Evolutionary conservation across 768 basidiomycete species (phyloP).

Genomic region (Phylloporus scabripes): DNA sequence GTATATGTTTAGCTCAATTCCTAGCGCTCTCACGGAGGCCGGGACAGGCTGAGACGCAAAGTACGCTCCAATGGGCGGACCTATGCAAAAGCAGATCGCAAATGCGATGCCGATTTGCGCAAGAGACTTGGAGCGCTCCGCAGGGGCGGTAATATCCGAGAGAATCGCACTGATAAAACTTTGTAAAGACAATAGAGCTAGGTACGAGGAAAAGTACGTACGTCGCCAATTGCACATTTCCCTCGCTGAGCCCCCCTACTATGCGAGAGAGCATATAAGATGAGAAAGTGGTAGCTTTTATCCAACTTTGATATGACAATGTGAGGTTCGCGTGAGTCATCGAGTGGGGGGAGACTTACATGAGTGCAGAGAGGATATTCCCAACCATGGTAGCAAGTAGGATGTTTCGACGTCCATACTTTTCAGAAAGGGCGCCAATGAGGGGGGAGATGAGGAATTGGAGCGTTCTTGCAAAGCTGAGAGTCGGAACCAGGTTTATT

Average conservation of each 20-base stretch:
- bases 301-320: constrained; percentile 53
- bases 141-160: constrained; percentile 80
- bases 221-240: constrained; percentile 96
- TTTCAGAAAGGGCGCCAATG: constrained; percentile 83
- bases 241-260: constrained; percentile 91
- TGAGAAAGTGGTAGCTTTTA: constrained; percentile 84
- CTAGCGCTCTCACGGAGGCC: constrained; percentile 46
- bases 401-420: constrained; percentile 80
- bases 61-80: constrained; percentile 93
- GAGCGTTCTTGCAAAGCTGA: constrained; percentile 49
- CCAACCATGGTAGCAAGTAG: constrained; percentile 87
- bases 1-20: constrained; percentile 78
- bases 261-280: constrained; percentile 86
- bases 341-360: constrained; percentile 44
- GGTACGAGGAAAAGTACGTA: constrained; percentile 34
- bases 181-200: neutral
- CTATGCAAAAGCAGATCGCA: constrained; percentile 88
- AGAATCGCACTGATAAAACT: constrained; percentile 71
- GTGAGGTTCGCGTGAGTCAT: neutral
- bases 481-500: constrained; percentile 32
- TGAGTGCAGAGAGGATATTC: constrained; percentile 82
- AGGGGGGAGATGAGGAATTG: constrained; percentile 81
- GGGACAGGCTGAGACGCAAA: constrained; percentile 86
- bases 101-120: constrained; percentile 96
- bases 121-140: constrained; percentile 77